phyloP scores from a whole-genome alignment of 257 asterid species.

The Rubia yunnanensis region DNA sequence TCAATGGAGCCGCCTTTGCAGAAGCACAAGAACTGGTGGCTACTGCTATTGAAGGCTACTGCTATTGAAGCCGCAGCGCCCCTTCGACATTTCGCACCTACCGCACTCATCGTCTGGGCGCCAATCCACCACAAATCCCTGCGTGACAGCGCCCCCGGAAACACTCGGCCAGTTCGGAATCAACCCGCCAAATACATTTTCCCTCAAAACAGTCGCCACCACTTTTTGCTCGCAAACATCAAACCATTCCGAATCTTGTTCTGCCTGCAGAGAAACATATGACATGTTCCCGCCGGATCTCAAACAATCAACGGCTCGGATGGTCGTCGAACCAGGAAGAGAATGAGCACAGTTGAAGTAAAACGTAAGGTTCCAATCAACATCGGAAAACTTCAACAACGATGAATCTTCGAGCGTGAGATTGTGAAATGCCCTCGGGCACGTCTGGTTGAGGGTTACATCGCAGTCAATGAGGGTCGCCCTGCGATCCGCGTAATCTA shows the following conservation, averaged over 20 bases:
- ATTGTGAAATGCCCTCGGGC: not conserved
- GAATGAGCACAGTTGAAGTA: not conserved
- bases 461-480: not conserved
- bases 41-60: not conserved
- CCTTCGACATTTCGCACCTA: not conserved
- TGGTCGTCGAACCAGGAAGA: not conserved
- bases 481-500: not conserved
- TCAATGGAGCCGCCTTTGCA: not conserved
- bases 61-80: not conserved
- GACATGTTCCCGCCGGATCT: not conserved
- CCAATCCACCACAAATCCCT: not conserved
- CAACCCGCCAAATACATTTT: not conserved
- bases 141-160: not conserved
- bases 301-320: not conserved
- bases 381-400: not conserved
- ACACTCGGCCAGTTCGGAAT: not conserved
- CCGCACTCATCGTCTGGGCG: not conserved
- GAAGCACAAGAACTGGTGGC: not conserved
- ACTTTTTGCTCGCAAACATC: not conserved
- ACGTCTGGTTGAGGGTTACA: not conserved
- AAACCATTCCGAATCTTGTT: not conserved
- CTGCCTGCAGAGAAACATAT: not conserved
- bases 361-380: not conserved
- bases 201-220: not conserved
- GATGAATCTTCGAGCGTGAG: not conserved